These are phyloP conservation scores for Albizia julibrissin DNA, from an alignment of 306 rosid genomes.

Conservation along the genomic window DNA sequence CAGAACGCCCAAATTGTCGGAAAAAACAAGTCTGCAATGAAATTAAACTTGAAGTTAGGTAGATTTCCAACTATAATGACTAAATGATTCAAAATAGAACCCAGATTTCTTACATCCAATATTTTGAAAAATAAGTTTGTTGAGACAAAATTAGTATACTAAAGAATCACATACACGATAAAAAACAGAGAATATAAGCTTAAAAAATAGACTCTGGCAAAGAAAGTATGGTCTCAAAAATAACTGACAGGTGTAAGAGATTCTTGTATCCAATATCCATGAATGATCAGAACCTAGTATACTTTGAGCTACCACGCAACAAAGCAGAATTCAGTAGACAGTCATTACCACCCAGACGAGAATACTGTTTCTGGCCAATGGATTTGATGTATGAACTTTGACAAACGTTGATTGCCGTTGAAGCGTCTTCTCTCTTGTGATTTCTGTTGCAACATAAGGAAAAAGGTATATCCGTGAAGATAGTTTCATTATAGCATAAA, in stretches of 20 bases:
- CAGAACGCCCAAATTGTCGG: slow-evolving; percentile 89
- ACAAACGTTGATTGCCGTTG: slow-evolving; percentile 88
- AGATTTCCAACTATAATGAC: background rate
- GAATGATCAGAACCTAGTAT: slow-evolving; percentile 15
- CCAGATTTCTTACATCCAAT: slow-evolving; percentile 14
- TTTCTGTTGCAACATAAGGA: slow-evolving; percentile 52
- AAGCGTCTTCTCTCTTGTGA: slow-evolving; percentile 69
- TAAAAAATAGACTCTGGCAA: background rate
- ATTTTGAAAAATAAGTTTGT: slow-evolving; percentile 19
- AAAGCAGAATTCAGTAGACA: slow-evolving; percentile 26
- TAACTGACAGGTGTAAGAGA: background rate
- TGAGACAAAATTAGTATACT: slow-evolving; percentile 24
- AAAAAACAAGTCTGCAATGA: slow-evolving; percentile 81
- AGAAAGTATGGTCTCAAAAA: slow-evolving; percentile 11
- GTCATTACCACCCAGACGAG: slow-evolving; percentile 78
- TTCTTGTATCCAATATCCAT: background rate
- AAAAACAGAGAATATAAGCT: background rate
- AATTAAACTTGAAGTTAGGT: slow-evolving; percentile 30
- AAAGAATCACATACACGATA: slow-evolving; percentile 7
- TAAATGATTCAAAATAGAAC: slow-evolving; percentile 27
- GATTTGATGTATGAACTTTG: slow-evolving; percentile 66
- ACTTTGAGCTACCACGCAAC: slow-evolving; percentile 10
- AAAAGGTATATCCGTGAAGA: slow-evolving; percentile 10
- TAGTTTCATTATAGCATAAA: slow-evolving; percentile 19
- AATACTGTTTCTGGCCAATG: slow-evolving; percentile 51